Evolutionary conservation across 345 rosid species (phyloP), one percentile per base, ranked within the genome.

Genomic region (Eucalyptus pauciflora): DNA sequence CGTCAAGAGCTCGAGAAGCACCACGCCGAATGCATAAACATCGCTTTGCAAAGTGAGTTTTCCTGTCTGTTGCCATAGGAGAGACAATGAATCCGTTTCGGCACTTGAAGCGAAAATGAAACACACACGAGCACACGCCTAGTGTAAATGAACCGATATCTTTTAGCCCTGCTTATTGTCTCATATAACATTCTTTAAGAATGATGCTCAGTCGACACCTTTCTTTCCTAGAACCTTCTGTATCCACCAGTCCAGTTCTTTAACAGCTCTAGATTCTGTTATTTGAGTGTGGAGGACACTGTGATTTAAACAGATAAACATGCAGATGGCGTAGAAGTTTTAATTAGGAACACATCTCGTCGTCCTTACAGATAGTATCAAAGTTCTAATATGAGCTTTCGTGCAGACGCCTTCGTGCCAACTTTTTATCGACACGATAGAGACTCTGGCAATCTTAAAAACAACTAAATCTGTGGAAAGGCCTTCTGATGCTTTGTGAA

Each of bases 21-120:
- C 90, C 87, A 89, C 90, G 1, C 90, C 87, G 3, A 89, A 89
- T 50, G 88, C 88, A 27, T 87, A 89, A 22, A 86, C 90, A 71
- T 86, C 88, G 79, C 88, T 71, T 22, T 89, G 90, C 45, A 89
- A 50, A 13, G 90, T 86, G n/a, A 86, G 85, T 69, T 89, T 86
- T 50, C 90, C 88, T 50, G 90, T 89, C 90, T 89, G 83, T 54
- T 56, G n/a, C 22, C 50, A 87, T 22, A 48, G 33, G 80, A 60
- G 69, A 76, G 76, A 64, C 56, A 49, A 37, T 33, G 48, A 76
- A 76, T 76, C 27, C 7, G 14, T 71, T 17, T 71, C 8, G 13
- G 81, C 81, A 71, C 25, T 37, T 18, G 81, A 37, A 33, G 81
- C 25, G 13, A 17, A 71, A 71, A 33, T 8, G 45, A 71, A 71